Evolutionary conservation across 768 basidiomycete genomes (phyloP).

Genomic region (Hysterangium stoloniferum): DNA sequence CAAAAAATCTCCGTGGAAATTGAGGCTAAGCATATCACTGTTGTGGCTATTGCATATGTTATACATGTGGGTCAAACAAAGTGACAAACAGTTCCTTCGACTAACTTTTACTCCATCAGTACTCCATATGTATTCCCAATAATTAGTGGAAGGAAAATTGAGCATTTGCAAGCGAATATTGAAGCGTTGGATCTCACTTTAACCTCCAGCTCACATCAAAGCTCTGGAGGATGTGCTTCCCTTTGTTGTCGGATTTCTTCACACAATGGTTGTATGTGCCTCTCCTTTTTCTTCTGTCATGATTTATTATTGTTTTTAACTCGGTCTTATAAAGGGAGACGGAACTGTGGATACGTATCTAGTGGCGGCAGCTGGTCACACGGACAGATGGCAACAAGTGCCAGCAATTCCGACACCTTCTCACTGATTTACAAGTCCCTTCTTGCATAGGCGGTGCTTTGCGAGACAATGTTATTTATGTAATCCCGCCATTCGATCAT

Average conservation of each 20-base stretch:
- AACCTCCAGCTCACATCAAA: slow-evolving; percentile 36
- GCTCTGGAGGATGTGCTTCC: slow-evolving; percentile 35
- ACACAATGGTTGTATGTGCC: slow-evolving; percentile 25
- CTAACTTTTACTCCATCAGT: slow-evolving; percentile 47
- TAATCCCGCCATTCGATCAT: no score
- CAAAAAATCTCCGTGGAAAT: slow-evolving; percentile 45
- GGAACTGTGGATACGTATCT: no score
- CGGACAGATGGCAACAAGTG: no score
- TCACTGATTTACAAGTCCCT: no score
- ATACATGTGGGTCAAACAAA: slow-evolving; percentile 17
- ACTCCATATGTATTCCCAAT: slow-evolving; percentile 45
- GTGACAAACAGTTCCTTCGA: slow-evolving; percentile 11
- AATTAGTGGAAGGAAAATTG: slow-evolving; percentile 44
- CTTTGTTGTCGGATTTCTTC: slow-evolving; percentile 42
- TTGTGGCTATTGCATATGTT: slow-evolving; percentile 5
- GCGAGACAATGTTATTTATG: no score
- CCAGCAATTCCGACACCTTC: no score
- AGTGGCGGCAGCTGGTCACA: no score
- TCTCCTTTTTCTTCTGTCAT: no score
- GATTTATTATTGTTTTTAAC: no score
- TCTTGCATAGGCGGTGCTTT: no score
- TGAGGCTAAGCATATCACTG: slow-evolving; percentile 24
- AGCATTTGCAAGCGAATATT: slow-evolving; percentile 42
- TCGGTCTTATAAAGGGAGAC: no score
- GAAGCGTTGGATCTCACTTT: slow-evolving; percentile 42